A percentile compares a stretch with the other conserved stretches of the same genome.
These are phyloP conservation scores for Pyrenula massariospora DNA, from an alignment of 495 filamentous ascomycete genomes.

Conservation along the genomic window DNA sequence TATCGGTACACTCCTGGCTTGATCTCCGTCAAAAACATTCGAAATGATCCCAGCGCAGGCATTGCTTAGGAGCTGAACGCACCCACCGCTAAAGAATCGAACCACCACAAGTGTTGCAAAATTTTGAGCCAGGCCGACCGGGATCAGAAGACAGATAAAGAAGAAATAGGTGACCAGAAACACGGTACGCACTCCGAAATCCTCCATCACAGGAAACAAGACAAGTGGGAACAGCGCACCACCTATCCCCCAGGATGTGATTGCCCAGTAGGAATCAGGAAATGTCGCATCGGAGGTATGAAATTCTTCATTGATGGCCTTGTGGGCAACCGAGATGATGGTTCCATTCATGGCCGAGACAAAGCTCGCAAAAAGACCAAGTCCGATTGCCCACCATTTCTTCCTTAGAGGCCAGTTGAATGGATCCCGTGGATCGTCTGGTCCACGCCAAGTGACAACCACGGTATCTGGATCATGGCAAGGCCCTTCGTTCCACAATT, in stretches of 20 bases:
- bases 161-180: too few relatives aligned
- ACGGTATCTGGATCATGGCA: too few relatives aligned
- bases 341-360: constrained; percentile 32
- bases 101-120: too few relatives aligned
- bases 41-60: too few relatives aligned
- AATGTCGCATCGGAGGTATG: constrained; percentile 31
- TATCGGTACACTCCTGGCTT: too few relatives aligned
- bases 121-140: too few relatives aligned
- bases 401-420: constrained; percentile 46
- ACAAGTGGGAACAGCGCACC: constrained; percentile 33
- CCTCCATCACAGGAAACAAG: constrained; percentile 39
- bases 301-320: constrained; percentile 25
- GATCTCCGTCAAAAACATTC: too few relatives aligned
- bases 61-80: too few relatives aligned
- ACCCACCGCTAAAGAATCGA: too few relatives aligned
- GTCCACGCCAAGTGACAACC: constrained; percentile 37
- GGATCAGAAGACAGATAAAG: too few relatives aligned
- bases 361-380: constrained; percentile 18
- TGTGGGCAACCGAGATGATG: constrained; percentile 28
- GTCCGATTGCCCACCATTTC: constrained; percentile 21
- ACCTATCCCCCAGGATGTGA: constrained; percentile 37
- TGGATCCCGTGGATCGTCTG: constrained; percentile 42
- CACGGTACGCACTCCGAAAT: constrained; percentile 32
- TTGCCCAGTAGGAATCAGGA: constrained; percentile 40
- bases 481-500: too few relatives aligned